Base-by-base conservation (phyloP, 495 filamentous ascomycete species). In the Hypoxylon lenormandii region DNA sequence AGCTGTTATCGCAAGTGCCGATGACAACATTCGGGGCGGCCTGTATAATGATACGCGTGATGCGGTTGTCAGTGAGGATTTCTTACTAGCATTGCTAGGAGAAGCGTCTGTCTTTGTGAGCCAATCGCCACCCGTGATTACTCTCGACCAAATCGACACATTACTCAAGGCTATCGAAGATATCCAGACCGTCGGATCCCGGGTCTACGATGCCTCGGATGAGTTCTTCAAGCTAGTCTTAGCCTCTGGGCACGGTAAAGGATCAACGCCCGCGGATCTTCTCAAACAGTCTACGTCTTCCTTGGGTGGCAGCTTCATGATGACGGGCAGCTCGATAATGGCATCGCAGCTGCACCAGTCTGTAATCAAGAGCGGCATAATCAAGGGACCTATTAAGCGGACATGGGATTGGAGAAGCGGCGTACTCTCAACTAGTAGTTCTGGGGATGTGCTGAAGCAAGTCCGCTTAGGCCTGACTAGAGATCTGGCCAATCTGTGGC, bases 371-470 rank as follows among this genome's bases (percentile, higher is more conserved):
- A 85, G 89, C 23, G 73, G 90, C 18, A 60, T 72, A 36, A 81
- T 89, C 0, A 82, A 84, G 69, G 81, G 80, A 11, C 77, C 79
- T 26, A 67, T 81, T 13, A 83, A 85, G 75, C 81, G 91, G 52
- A 90, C 89, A 0, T 97, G 93, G 93, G 93, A 97, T 79, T 97
- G 93, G 93, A 80, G 93, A 65, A 81, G 79, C 5, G 86, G 85
- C 10, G 76, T 94, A 52, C 73, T 80, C 11, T 85, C 84, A 45
- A 79, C 81, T 26, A 83, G 82, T 10, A 86, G 71, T 53, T 91
- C 87, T 0, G 80, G 84, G 68, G 90, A 94, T 71, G 80, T 97
- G 1, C 78, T 97, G 38, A 79, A 82, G 56, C 81, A 91, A 71
- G 70, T 97, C 80, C 85, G 93, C 72, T 72, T 91, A 59, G 91